phyloP scores from a whole-genome alignment of 2,329 filamentous ascomycete species.

The Fusarium phyllophilum region DNA sequence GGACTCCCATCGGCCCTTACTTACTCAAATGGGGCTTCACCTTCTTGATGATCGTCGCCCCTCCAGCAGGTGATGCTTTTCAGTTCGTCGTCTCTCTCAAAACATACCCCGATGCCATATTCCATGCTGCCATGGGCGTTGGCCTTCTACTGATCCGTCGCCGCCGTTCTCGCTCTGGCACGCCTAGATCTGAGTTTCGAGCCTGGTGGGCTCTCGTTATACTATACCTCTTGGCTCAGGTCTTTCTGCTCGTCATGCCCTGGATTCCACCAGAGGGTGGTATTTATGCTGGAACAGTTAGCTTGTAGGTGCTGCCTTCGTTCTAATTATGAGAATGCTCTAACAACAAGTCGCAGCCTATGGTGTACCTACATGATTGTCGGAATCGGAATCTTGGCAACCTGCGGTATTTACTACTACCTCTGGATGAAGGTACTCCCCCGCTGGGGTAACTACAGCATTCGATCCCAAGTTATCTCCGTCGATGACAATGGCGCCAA shows the following conservation, averaged over 20 bases:
- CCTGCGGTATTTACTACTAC: slow-evolving; percentile 67
- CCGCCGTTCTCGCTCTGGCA: slow-evolving; percentile 60
- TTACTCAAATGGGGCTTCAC: slow-evolving; percentile 67
- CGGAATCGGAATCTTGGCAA: neutral
- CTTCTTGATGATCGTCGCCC: slow-evolving; percentile 67
- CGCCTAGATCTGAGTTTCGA: slow-evolving; percentile 62
- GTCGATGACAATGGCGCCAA: slow-evolving; percentile 53
- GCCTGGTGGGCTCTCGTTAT: slow-evolving; percentile 67
- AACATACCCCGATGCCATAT: slow-evolving; percentile 67
- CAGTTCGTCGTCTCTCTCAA: slow-evolving; percentile 65
- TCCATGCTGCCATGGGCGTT: slow-evolving; percentile 64
- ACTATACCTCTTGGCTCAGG: slow-evolving; percentile 68
- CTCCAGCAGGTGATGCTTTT: slow-evolving; percentile 72
- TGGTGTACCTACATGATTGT: slow-evolving; percentile 52
- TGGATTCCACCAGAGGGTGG: slow-evolving; percentile 75
- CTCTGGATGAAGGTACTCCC: slow-evolving; percentile 68
- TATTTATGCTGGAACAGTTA: slow-evolving; percentile 69
- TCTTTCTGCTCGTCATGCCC: slow-evolving; percentile 74
- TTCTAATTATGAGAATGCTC: neutral
- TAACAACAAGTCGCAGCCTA: neutral
- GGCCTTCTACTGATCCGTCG: slow-evolving; percentile 68
- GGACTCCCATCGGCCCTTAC: slow-evolving; percentile 70
- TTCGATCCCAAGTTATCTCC: slow-evolving; percentile 64
- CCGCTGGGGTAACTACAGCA: slow-evolving; percentile 59
- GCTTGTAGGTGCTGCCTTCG: slow-evolving; percentile 59